Evolutionary conservation across 2,329 filamentous ascomycete species (phyloP), one percentile per base, ranked within the genome.

Genomic region (Trichoderma arundinaceum): DNA sequence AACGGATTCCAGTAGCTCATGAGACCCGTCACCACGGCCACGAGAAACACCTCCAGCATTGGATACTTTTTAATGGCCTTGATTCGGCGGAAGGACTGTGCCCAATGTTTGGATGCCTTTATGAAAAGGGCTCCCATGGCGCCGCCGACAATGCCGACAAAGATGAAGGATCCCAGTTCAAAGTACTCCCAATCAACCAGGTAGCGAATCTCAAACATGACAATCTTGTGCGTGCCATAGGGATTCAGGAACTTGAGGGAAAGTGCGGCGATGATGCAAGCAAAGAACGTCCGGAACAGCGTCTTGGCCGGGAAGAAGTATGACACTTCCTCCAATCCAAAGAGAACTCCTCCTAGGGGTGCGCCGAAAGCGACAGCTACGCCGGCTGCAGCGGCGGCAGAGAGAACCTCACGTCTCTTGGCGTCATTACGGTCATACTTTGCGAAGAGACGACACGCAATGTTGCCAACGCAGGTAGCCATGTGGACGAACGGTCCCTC

Each of bases 301-400:
- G 94, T 98, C 80, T 99, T 98, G 6, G 94, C 92, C 0, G 95
- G 94, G 76, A 98, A 98, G 78, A 98, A 98, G 77, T 98, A 98
- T 71, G 92, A 88, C 68, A 98, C 94, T 83, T 98, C 95, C 78
- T 99, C 95, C 35, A 98, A 79, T 39, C 92, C 93, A 77, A 98
- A 98, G 2, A 98, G 83, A 1, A 97, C 93, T 60, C 94, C 94
- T 8, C 93, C 92, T 0, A 88, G 74, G 48, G 94, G 94, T 1
- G 94, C 93, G 43, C 94, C 94, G 75, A 98, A 98, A 12, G 94
- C 94, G 38, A 98, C 94, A 10, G 94, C 92, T 5, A 98, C 92
- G 75, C 94, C 94, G 62, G 92, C 92, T 0, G 94, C 93, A 0
- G 94, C 94, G 22, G 92, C 92, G 0, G 94, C 94, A 53, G 93